Evolutionary conservation across 1,284 basidiomycete species (phyloP).

Genomic region (Schizopora paradoxa): DNA sequence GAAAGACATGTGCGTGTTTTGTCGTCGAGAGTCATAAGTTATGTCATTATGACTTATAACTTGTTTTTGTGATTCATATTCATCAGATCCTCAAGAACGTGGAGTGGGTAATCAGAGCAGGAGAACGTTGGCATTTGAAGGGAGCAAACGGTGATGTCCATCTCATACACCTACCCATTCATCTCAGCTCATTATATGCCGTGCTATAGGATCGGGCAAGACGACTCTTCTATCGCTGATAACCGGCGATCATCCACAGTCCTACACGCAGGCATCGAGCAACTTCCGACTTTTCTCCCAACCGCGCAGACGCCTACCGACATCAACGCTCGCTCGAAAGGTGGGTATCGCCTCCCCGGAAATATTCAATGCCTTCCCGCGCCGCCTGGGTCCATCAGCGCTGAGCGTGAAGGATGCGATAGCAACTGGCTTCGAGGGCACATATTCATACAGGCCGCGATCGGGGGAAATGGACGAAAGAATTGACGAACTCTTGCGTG

Average conservation of each 20-base stretch:
- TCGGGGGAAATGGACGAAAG: constrained; percentile 35
- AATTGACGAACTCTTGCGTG: constrained; percentile 47
- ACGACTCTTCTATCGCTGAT: constrained; percentile 91
- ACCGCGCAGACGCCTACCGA: constrained; percentile 59
- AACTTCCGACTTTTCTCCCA: constrained; percentile 70
- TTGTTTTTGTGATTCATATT: background rate
- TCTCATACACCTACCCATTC: background rate
- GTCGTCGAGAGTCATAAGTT: constrained; percentile 20
- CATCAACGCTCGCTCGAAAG: constrained; percentile 46
- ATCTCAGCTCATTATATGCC: background rate
- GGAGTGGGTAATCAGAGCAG: constrained; percentile 73
- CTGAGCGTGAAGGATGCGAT: constrained; percentile 76
- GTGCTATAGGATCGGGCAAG: constrained; percentile 77
- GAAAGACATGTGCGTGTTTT: constrained; percentile 60
- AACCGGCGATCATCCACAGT: constrained; percentile 93
- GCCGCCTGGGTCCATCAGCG: constrained; percentile 43
- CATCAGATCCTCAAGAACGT: constrained; percentile 66
- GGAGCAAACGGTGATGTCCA: constrained; percentile 72
- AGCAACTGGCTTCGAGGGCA: constrained; percentile 81
- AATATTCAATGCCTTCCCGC: constrained; percentile 86
- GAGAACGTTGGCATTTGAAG: constrained; percentile 83
- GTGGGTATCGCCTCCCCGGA: constrained; percentile 89
- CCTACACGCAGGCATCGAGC: constrained; percentile 69
- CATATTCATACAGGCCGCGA: constrained; percentile 58
- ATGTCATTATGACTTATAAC: constrained; percentile 9